phyloP scores from a whole-genome alignment of 2,329 filamentous ascomycete species.

The Trichoderma citrinoviride region DNA sequence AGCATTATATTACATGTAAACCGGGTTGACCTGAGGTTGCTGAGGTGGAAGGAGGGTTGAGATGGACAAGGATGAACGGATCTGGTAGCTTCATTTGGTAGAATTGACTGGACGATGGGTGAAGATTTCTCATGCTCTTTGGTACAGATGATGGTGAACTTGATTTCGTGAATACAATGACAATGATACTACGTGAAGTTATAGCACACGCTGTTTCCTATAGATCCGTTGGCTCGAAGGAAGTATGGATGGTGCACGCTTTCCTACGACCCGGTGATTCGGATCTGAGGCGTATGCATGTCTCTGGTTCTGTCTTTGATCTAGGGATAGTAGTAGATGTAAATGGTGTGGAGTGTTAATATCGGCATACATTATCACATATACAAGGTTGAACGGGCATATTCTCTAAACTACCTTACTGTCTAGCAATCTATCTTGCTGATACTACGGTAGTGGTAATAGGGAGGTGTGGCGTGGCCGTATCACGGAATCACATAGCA shows the following conservation, averaged over 20 bases:
- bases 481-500: not conserved
- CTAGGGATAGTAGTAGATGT: not conserved
- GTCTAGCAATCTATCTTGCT: too few relatives aligned
- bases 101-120: not conserved
- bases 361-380: not conserved
- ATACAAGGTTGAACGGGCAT: too few relatives aligned
- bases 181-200: too few relatives aligned
- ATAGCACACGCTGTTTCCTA: too few relatives aligned
- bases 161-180: too few relatives aligned
- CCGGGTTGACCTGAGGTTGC: not conserved
- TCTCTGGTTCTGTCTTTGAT: not conserved
- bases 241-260: too few relatives aligned
- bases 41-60: not conserved
- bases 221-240: too few relatives aligned
- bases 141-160: too few relatives aligned
- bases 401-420: too few relatives aligned
- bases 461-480: constrained; percentile 10
- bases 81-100: not conserved
- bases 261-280: not conserved
- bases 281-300: too few relatives aligned
- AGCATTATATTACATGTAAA: not conserved
- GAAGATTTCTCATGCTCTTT: too few relatives aligned
- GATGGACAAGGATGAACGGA: not conserved
- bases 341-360: constrained; percentile 14
- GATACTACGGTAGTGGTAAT: not conserved